These are phyloP conservation scores for Podaxis sp. DNA, from an alignment of 768 basidiomycete genomes.

Conservation along the genomic window DNA sequence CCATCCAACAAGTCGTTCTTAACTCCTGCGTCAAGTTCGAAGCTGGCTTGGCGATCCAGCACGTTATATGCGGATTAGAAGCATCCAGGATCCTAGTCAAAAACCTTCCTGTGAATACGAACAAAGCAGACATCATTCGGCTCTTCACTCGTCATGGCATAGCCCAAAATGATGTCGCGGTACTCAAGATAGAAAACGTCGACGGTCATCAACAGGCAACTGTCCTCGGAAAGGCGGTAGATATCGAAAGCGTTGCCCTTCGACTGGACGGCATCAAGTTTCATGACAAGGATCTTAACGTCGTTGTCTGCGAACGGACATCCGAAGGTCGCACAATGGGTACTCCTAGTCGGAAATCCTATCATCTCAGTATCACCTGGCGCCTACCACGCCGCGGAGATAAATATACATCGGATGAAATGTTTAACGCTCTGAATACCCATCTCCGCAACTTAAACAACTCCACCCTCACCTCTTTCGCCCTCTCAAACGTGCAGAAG, in stretches of 20 bases:
- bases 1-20: conserved; percentile 13
- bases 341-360: conserved; percentile 21
- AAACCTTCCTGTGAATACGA: conserved; percentile 15
- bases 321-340: no score
- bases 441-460: conserved; percentile 1
- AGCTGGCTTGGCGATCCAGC: conserved; percentile 18
- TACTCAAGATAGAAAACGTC: conserved; percentile 16
- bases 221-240: conserved; percentile 40
- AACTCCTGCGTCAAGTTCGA: conserved; percentile 20
- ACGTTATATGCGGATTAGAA: conserved; percentile 18
- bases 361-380: conserved; percentile 52
- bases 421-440: conserved; percentile 10
- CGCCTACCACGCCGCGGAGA: conserved; percentile 27
- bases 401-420: conserved; percentile 7
- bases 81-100: conserved; percentile 16
- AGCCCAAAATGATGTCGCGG: background rate
- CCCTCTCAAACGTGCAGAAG: background rate
- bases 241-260: conserved; percentile 37
- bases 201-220: conserved; percentile 33
- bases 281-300: conserved; percentile 35
- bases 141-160: conserved; percentile 15
- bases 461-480: background rate
- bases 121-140: conserved; percentile 13
- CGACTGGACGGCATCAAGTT: conserved; percentile 51
- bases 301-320: conserved; percentile 39